Evolutionary conservation across 495 filamentous ascomycete genomes (phyloP).

Genomic region (Penicillium bovifimosum): DNA sequence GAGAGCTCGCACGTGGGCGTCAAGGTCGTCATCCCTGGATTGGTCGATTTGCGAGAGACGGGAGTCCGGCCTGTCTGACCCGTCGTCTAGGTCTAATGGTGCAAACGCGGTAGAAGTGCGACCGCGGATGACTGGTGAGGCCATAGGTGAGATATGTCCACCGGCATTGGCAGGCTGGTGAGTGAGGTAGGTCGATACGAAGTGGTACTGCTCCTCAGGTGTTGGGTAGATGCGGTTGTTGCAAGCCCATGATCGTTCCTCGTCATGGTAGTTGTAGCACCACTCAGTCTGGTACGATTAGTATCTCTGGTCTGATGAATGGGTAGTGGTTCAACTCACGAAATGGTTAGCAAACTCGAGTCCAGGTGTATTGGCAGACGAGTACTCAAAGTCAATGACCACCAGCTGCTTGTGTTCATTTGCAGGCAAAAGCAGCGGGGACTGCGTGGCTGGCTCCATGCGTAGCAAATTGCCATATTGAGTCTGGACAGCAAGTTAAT

Average conservation of each 20-base stretch:
- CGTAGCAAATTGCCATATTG: slow-evolving; percentile 98
- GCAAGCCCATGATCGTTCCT: slow-evolving; percentile 56
- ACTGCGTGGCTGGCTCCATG: slow-evolving; percentile 75
- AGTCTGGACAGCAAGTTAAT: slow-evolving; percentile 51
- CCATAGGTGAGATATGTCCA: slow-evolving; percentile 49
- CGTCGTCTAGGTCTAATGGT: slow-evolving; percentile 33
- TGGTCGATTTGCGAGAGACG: slow-evolving; percentile 47
- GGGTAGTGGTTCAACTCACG: slow-evolving; percentile 37
- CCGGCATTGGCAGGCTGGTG: slow-evolving; percentile 60
- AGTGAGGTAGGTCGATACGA: slow-evolving; percentile 79
- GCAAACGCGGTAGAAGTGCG: slow-evolving; percentile 29
- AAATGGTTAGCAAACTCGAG: slow-evolving; percentile 98
- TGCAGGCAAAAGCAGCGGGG: slow-evolving; percentile 78
- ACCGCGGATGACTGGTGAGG: slow-evolving; percentile 39
- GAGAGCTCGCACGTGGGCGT: slow-evolving; percentile 60
- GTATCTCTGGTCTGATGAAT: neutral
- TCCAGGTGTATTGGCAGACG: slow-evolving; percentile 79
- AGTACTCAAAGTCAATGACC: slow-evolving; percentile 99
- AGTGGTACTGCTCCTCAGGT: slow-evolving; percentile 72
- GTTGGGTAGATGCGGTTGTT: slow-evolving; percentile 68
- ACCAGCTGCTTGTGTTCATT: slow-evolving; percentile 93
- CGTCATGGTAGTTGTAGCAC: slow-evolving; percentile 94
- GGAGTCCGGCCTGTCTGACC: slow-evolving; percentile 16
- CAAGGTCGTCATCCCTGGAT: slow-evolving; percentile 51
- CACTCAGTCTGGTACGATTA: slow-evolving; percentile 62